Conservation (phyloP, 257 asterid species). For the Rubia yunnanensis region DNA sequence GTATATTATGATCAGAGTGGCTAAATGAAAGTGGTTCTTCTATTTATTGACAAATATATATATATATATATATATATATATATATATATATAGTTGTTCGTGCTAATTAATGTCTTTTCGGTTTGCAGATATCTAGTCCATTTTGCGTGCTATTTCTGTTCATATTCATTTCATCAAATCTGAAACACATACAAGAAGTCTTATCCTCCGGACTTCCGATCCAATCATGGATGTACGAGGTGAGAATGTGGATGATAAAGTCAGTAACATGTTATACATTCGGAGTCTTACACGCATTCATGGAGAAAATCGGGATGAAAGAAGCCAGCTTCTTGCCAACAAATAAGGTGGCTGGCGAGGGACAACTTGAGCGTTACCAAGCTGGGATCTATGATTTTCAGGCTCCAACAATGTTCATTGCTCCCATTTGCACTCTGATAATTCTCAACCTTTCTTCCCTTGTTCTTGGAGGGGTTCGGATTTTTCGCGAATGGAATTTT, state of each 20-base stretch:
- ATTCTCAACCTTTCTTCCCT: slow-evolving; percentile 31
- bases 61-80: too few relatives aligned
- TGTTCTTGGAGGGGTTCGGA: slow-evolving; percentile 23
- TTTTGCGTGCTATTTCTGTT: slow-evolving; percentile 30
- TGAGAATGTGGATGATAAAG: slow-evolving; percentile 63
- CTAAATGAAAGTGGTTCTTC: not conserved
- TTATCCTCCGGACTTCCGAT: slow-evolving; percentile 22
- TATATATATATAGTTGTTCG: too few relatives aligned
- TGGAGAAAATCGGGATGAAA: slow-evolving; percentile 28
- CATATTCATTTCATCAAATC: slow-evolving; percentile 41
- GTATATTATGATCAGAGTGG: too few relatives aligned
- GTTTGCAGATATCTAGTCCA: slow-evolving; percentile 46
- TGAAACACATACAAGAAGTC: slow-evolving; percentile 44
- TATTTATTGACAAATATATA: not conserved
- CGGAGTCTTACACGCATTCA: slow-evolving; percentile 32
- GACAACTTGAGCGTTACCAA: slow-evolving; percentile 28
- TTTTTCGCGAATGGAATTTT: slow-evolving; percentile 7
- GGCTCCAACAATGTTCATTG: slow-evolving; percentile 30
- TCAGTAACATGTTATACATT: slow-evolving; percentile 31
- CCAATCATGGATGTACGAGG: slow-evolving; percentile 36
- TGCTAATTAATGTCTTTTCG: not conserved
- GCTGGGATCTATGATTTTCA: slow-evolving; percentile 43
- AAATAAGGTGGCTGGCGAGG: slow-evolving; percentile 44
- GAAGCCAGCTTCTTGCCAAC: slow-evolving; percentile 57
- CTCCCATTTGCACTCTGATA: slow-evolving; percentile 43